phyloP scores from a whole-genome alignment of 305 asterid genomes.

The Ilex paraguariensis region DNA sequence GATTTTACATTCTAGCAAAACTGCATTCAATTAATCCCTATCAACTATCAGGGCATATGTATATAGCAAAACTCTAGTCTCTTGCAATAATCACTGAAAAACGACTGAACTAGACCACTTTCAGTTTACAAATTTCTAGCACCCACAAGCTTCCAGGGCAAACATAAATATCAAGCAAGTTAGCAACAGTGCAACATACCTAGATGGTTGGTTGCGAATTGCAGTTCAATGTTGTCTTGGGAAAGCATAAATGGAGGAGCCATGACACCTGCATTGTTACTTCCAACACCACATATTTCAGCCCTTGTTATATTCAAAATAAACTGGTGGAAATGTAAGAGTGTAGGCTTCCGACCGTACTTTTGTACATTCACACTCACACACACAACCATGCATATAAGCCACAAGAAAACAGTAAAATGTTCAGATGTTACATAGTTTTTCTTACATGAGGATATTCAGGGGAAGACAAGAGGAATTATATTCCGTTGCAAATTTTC shows the following conservation, averaged over 20 bases:
- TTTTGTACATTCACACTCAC: not conserved
- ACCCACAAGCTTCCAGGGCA: too few species aligned
- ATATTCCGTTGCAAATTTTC: conserved; percentile 66
- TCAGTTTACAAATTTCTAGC: too few species aligned
- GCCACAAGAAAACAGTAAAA: not conserved
- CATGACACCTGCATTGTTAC: conserved; percentile 97
- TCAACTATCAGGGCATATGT: too few species aligned
- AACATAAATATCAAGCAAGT: too few species aligned
- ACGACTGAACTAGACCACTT: too few species aligned
- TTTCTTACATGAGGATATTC: conserved; percentile 67
- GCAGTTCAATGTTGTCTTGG: conserved; percentile 73
- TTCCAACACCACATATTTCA: conserved; percentile 14
- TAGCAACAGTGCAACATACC: conserved; percentile 30
- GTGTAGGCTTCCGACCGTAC: not conserved
- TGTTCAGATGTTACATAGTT: not conserved
- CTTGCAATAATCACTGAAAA: too few species aligned
- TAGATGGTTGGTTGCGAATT: conserved; percentile 88
- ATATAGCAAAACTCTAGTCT: too few species aligned
- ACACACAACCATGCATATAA: too few species aligned
- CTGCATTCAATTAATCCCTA: too few species aligned
- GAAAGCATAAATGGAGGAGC: conserved; percentile 80
- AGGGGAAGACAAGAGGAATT: conserved; percentile 47
- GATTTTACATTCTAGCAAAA: too few species aligned
- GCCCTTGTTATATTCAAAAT: too few species aligned
- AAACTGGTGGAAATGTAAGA: too few species aligned